These are phyloP conservation scores for Penicillium brasilianum DNA, from an alignment of 2,329 filamentous ascomycete species.

Conservation along the genomic window DNA sequence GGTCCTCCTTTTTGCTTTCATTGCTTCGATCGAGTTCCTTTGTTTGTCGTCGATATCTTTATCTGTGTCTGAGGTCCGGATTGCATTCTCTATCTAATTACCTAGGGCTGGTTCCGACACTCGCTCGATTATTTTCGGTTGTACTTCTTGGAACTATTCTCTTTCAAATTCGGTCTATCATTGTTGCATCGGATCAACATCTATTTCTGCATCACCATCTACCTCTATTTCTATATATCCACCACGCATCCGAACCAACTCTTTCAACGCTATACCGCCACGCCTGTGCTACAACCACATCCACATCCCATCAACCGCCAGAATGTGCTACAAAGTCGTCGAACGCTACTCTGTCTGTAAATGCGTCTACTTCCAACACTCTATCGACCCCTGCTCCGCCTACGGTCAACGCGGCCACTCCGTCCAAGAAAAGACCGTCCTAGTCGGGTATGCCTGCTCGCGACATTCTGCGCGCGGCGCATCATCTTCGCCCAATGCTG, in stretches of 20 bases:
- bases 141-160: not conserved
- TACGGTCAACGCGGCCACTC: slow-evolving; percentile 75
- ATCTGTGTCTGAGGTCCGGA: not conserved
- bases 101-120: slow-evolving; percentile 12
- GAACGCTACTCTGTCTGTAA: slow-evolving; percentile 86
- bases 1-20: not conserved
- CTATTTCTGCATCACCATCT: not conserved
- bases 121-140: not conserved
- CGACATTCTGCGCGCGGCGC: slow-evolving; percentile 50
- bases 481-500: slow-evolving; percentile 15
- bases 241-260: not conserved
- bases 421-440: slow-evolving; percentile 74
- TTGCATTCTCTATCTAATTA: not conserved
- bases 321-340: slow-evolving; percentile 85
- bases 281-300: not conserved
- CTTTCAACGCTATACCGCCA: not conserved
- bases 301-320: slow-evolving; percentile 36
- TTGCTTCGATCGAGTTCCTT: not conserved
- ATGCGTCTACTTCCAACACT: slow-evolving; percentile 86
- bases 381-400: slow-evolving; percentile 78
- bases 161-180: not conserved
- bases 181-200: not conserved
- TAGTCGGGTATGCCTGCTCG: slow-evolving; percentile 80
- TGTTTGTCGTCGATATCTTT: not conserved
- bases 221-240: not conserved